Evolutionary conservation across 495 filamentous ascomycete species (phyloP), one percentile per base, ranked within the genome.

Genomic region (Penicillium riverlandense): DNA sequence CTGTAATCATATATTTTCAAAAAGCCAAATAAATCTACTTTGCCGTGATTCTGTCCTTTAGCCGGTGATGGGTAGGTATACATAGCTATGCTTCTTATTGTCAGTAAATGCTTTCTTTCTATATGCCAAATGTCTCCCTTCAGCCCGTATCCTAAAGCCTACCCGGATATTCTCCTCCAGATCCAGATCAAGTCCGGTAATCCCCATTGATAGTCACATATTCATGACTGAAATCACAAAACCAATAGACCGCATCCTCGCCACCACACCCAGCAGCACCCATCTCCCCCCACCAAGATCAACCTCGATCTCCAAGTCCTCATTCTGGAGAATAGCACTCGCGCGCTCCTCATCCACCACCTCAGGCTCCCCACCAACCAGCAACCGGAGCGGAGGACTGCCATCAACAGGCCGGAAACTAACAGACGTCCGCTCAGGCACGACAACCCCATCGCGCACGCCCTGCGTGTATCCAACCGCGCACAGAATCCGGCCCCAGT

Each of bases 191-290:
- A 44, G 88, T 92, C 50, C 88, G 70, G 68, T 95, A 95, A 63
- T 95, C 88, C 37, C 85, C 88, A 63, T 95, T 94, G 57, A 94
- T 95, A 31, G 88, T 94, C 34, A 84, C 88, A 71, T 92, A 98
- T 69, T 97, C 92, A 63, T 96, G 92, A 66, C 89, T 96, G 66
- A 95, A 94, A 70, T 97, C 92, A 63, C 92, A 97, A 50, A 91
- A 96, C 85, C 88, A 97, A 64, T 89, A 90, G 8, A 82, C 80
- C 8, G 85, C 87, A 63, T 90, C 81, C 59, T 89, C 80, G 22
- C 86, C 85, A 44, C 63, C 74, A 33, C 57, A 53, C 2, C 57
- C 57, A 58, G 47, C 51, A 49, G 49, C 57, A 9, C 65, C 71
- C 49, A 63, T 57, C 49, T 65, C 64, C 39, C 72, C 71, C 69